Evolutionary conservation across 176 grass and related monocot genomes (phyloP).

Genomic region (Avena atlantica): DNA sequence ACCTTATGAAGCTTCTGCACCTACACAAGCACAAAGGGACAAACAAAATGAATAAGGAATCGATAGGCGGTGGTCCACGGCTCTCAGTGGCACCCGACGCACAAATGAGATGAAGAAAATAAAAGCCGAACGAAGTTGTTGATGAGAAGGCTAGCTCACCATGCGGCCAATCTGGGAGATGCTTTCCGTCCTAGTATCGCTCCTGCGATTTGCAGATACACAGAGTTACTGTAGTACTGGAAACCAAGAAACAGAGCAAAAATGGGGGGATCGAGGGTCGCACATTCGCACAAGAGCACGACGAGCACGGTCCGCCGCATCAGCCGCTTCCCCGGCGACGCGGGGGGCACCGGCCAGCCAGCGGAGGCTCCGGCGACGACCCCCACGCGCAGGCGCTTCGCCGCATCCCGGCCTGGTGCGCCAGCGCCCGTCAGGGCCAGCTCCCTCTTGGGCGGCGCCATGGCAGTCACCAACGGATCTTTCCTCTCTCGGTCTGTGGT

Average conservation of each 20-base stretch:
- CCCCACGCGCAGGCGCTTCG: slow-evolving; percentile 18
- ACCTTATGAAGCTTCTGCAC: neutral
- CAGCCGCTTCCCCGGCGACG: slow-evolving; percentile 2
- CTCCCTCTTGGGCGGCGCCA: slow-evolving; percentile 25
- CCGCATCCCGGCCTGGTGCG: neutral
- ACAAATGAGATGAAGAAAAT: no score
- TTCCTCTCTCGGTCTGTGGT: neutral
- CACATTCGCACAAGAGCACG: slow-evolving; percentile 29
- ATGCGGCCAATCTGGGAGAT: slow-evolving; percentile 25
- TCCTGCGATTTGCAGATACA: neutral
- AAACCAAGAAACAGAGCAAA: slow-evolving; percentile 7
- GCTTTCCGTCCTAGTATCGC: neutral
- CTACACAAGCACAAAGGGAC: neutral
- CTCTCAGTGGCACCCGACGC: neutral
- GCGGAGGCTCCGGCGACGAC: neutral
- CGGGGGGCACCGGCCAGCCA: neutral
- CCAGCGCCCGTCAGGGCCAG: neutral
- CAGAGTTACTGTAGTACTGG: neutral
- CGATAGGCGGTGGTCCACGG: neutral
- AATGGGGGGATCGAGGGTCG: neutral
- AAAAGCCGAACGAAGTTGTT: neutral
- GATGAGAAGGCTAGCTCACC: neutral
- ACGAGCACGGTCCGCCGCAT: slow-evolving; percentile 32
- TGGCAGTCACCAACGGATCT: neutral
- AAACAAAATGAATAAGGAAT: neutral